Evolutionary conservation across 148 eudicot species (phyloP).

Genomic region (Fagopyrum tataricum): DNA sequence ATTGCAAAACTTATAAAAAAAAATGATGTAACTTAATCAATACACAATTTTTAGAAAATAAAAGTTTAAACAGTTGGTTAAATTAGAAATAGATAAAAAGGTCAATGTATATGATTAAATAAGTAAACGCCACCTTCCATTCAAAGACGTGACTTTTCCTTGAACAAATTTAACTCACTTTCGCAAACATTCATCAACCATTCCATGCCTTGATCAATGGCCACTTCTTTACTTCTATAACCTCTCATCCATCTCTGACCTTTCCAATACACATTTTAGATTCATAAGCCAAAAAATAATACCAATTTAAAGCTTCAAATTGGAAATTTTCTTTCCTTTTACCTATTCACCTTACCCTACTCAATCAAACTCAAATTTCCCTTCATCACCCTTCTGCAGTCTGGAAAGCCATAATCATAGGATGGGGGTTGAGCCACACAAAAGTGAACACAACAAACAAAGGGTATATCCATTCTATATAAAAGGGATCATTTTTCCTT

Average conservation of each 20-base stretch:
- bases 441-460: background rate
- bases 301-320: background rate
- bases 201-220: background rate
- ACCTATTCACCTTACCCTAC: background rate
- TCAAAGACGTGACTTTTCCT: background rate
- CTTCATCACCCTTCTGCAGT: background rate
- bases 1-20: too few relatives aligned
- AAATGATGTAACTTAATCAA: too few relatives aligned
- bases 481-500: background rate
- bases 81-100: background rate
- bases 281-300: background rate
- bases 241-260: background rate
- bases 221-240: background rate
- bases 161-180: background rate
- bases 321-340: slow-evolving; percentile 2
- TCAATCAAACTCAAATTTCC: background rate
- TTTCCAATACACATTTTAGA: background rate
- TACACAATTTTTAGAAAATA: background rate
- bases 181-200: background rate
- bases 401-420: slow-evolving; percentile 5
- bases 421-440: background rate
- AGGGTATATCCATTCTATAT: background rate
- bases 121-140: background rate
- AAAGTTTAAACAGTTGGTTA: background rate
- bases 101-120: background rate